These are phyloP conservation scores for Diospyros lotus DNA, from an alignment of 148 eudicot species.

Conservation along the genomic window DNA sequence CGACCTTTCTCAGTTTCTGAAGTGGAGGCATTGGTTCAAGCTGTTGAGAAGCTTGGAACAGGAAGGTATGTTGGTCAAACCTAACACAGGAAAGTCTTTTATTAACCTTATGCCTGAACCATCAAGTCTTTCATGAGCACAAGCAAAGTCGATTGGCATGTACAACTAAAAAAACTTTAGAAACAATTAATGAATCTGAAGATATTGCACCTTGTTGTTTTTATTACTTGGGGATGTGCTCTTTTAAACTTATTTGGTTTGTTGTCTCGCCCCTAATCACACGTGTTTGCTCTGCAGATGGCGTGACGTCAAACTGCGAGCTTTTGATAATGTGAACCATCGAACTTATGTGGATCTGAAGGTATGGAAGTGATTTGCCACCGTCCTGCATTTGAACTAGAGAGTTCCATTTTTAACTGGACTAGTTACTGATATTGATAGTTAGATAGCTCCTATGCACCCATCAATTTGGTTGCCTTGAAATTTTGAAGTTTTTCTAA, in stretches of 20 bases:
- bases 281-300: constrained; percentile 45
- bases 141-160: not conserved
- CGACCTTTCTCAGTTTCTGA: constrained; percentile 94
- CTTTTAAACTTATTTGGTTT: not conserved
- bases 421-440: not conserved
- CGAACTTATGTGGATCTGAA: constrained; percentile 96
- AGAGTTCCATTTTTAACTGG: not conserved
- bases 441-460: not conserved
- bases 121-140: not conserved
- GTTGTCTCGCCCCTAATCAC: no score
- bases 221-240: not conserved
- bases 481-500: not conserved
- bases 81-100: not conserved
- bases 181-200: not conserved
- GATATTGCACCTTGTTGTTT: not conserved
- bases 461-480: not conserved
- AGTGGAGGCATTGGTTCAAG: constrained; percentile 93
- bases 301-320: constrained; percentile 91
- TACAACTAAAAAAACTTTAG: no score
- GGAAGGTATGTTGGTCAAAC: constrained; percentile 55
- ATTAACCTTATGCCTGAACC: no score
- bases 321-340: constrained; percentile 88
- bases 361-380: constrained; percentile 35
- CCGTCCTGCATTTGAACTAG: not conserved
- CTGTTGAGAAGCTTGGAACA: constrained; percentile 97